Base-by-base conservation (phyloP, 2,329 filamentous ascomycete species). In the Knoxdaviesia capensis region DNA sequence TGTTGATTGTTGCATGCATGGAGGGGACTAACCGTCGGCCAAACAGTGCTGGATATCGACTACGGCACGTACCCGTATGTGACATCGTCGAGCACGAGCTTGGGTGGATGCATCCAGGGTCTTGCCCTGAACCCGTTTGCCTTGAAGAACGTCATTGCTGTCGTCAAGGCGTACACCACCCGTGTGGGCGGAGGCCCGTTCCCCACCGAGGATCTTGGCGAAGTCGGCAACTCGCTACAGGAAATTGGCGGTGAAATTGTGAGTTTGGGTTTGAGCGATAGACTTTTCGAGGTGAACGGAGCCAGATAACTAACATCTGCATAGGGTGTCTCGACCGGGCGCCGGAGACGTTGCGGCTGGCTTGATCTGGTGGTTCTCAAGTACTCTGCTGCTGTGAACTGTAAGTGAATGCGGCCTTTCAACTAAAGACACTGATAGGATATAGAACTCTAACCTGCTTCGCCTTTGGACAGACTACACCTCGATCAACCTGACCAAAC, bases 331-430 rank as follows among this genome's bases (percentile, higher is more conserved):
- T n/a, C n/a, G n/a, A n/a, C n/a, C n/a, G n/a, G n/a, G n/a, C n/a
- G n/a, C n/a, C 30, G 43, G 31, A 36, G 43, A 30, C 36, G 38
- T 35, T 72, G 64, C 59, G 44, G 45, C 58, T 74, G 51, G 57
- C 62, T 79, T 37, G 77, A 83, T 51, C 65, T 83, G 5, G 75
- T 81, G 33, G 69, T 81, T 6, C 57, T 81, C 47, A 77, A 78
- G 55, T 81, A 79, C 62, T 76, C 56, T 30, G 49, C 51, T 46
- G 60, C 66, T 39, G 64, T 80, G 55, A 82, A 82, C 60, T 67
- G n/a, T n/a, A n/a, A n/a, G n/a, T 77, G 60, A 82, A 82, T 59
- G 74, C 74, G 0, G 58, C 63, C 38, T 54, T 76, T 2, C 7
- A 35, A 7, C 34, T 35, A 35, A 35, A 7, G 34, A 35, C 7